Evolutionary conservation across 1,139 yeast genomes (phyloP).

Genomic region (Geotrichum bryndzae): DNA sequence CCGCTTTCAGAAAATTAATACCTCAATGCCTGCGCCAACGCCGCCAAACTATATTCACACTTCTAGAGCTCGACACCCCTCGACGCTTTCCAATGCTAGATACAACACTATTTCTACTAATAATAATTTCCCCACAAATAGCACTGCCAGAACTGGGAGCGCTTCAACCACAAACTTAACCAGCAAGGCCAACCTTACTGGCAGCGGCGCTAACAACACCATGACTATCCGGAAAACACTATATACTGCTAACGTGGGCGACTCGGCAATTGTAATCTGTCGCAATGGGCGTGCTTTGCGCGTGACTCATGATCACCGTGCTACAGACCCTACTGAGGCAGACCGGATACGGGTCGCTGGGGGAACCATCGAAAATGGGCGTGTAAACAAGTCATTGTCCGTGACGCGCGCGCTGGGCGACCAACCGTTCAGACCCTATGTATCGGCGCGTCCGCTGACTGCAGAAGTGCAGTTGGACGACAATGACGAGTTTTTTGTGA

Average conservation of each 20-base stretch:
- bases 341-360: conserved; percentile 60
- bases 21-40: not conserved
- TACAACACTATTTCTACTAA: not conserved
- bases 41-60: not conserved
- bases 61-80: not conserved
- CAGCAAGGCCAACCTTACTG: not conserved
- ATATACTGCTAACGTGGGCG: conserved; percentile 86
- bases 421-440: conserved; percentile 69
- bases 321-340: conserved; percentile 60
- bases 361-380: conserved; percentile 62
- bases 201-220: not conserved
- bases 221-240: conserved; percentile 30
- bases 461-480: conserved; percentile 40
- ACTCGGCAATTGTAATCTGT: conserved; percentile 65
- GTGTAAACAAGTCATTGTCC: conserved; percentile 82
- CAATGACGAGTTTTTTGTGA: conserved; percentile 63
- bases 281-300: conserved; percentile 61
- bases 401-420: conserved; percentile 84
- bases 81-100: not conserved
- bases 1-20: not conserved
- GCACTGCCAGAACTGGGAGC: not conserved
- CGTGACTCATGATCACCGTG: conserved; percentile 76
- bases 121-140: not conserved
- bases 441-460: conserved; percentile 72
- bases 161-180: conserved; percentile 2